Percentiles rank a stretch among this genome's conserved stretches.
phyloP scores from a whole-genome alignment of 73 alveolate species.

The Tetrahymena thermophila region DNA sequence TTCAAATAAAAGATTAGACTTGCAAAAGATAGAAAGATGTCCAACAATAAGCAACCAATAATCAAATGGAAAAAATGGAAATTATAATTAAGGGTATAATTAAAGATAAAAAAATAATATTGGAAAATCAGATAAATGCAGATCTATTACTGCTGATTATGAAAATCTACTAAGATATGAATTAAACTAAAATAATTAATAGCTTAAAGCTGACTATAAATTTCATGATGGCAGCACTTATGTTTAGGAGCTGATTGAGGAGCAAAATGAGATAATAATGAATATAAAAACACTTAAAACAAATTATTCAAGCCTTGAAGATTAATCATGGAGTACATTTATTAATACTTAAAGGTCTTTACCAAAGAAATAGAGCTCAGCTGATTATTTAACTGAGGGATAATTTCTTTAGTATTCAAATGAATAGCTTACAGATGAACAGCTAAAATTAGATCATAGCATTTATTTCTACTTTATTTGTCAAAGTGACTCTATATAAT shows the following conservation, averaged over 20 bases:
- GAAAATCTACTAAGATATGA: neutral
- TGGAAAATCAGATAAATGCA: neutral
- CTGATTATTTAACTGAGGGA: neutral
- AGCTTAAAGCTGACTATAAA: neutral
- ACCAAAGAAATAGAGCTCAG: neutral
- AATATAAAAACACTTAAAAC: neutral
- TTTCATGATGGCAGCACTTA: neutral
- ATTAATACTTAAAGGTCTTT: neutral
- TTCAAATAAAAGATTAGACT: neutral
- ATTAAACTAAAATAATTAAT: neutral
- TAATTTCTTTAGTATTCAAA: neutral
- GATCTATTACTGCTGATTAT: neutral
- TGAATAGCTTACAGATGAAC: neutral
- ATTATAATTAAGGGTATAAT: neutral
- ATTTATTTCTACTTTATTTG: neutral
- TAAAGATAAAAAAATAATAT: neutral
- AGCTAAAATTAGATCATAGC: neutral
- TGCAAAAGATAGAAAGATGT: neutral
- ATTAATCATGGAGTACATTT: neutral
- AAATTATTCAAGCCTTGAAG: neutral
- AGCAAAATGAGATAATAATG: neutral
- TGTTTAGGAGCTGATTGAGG: neutral
- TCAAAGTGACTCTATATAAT: neutral
- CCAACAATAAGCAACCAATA: neutral
- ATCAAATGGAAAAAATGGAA: neutral